Evolutionary conservation across 768 basidiomycete genomes (phyloP).

Genomic region (Chlorophyllum brunneum): DNA sequence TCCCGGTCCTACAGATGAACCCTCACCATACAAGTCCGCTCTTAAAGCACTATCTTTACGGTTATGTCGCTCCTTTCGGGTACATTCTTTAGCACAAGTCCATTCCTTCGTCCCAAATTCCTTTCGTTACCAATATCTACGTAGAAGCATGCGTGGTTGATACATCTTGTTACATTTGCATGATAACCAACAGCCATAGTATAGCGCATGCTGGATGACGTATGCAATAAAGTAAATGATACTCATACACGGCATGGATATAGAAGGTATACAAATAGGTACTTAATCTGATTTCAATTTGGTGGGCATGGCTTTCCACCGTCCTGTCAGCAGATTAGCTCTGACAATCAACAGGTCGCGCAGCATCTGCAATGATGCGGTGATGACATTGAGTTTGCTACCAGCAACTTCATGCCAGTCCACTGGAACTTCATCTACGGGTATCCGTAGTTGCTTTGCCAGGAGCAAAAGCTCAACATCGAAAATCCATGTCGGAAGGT

Average conservation of each 20-base stretch:
- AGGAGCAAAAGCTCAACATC: slow-evolving; percentile 91
- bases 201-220: too few species aligned
- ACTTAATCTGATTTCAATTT: slow-evolving; percentile 25
- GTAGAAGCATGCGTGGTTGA: too few species aligned
- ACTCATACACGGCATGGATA: not conserved
- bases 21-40: too few species aligned
- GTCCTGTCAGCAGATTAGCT: slow-evolving; percentile 73
- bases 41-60: too few species aligned
- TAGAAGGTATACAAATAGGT: not conserved
- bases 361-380: slow-evolving; percentile 87
- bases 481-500: slow-evolving; percentile 92
- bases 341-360: slow-evolving; percentile 81
- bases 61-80: too few species aligned
- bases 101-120: too few species aligned
- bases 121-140: too few species aligned
- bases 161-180: too few species aligned
- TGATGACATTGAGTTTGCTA: slow-evolving; percentile 84
- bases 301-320: slow-evolving; percentile 52
- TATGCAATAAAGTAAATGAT: too few species aligned
- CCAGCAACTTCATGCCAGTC: slow-evolving; percentile 93
- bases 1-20: too few species aligned
- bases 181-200: too few species aligned
- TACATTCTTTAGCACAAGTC: too few species aligned
- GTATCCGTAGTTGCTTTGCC: slow-evolving; percentile 73
- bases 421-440: slow-evolving; percentile 82